Evolutionary conservation across 306 rosid species (phyloP).

Genomic region (Canavalia gladiata): DNA sequence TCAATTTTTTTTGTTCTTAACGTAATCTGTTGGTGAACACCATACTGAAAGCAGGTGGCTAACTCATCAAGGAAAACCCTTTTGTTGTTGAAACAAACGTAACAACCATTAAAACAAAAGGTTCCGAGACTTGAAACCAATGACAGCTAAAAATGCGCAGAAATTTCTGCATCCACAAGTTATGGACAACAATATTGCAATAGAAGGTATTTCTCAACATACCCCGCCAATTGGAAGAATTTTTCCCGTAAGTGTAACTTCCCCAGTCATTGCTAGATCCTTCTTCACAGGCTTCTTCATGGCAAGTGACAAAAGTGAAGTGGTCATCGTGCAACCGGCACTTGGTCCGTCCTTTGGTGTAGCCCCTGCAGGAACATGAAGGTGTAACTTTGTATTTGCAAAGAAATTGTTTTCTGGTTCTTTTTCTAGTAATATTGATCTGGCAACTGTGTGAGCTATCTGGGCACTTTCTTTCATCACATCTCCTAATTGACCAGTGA

Average conservation of each 20-base stretch:
- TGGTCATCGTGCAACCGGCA: constrained; percentile 99
- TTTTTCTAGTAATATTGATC: constrained; percentile 69
- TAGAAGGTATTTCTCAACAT: constrained; percentile 47
- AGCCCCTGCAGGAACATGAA: constrained; percentile 98
- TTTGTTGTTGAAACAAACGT: constrained; percentile 2
- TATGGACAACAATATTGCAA: constrained; percentile 29
- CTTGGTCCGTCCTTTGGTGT: constrained; percentile 99
- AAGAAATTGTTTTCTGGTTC: constrained; percentile 76
- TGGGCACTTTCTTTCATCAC: constrained; percentile 99
- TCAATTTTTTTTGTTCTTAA: not conserved
- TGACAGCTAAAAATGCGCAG: constrained; percentile 5
- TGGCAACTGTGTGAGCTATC: constrained; percentile 92
- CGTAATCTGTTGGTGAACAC: not conserved
- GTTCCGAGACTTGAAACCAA: not conserved
- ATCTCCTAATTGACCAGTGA: constrained; percentile 99
- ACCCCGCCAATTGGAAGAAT: constrained; percentile 99
- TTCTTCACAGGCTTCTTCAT: constrained; percentile 86
- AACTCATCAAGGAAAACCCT: constrained; percentile 5
- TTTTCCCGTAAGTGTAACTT: constrained; percentile 95
- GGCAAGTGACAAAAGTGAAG: constrained; percentile 92
- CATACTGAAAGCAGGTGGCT: constrained; percentile 25
- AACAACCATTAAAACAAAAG: not conserved
- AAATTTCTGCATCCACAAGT: constrained; percentile 23
- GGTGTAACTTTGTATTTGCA: constrained; percentile 86
- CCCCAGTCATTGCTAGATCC: constrained; percentile 99